Conservation (phyloP, 805 yeast species). For the Starmerella bombi region DNA sequence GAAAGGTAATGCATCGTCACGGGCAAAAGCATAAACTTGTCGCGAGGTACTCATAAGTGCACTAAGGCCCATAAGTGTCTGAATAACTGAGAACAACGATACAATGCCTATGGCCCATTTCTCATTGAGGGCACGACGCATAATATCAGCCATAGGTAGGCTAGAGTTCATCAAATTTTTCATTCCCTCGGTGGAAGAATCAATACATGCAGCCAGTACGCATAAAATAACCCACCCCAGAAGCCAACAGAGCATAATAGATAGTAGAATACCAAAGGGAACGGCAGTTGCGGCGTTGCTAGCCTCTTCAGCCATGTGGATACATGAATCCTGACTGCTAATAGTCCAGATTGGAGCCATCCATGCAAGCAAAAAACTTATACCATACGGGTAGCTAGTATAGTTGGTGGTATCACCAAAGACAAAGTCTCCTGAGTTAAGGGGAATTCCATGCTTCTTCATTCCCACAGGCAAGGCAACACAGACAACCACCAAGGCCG, state of each 20-base stretch:
- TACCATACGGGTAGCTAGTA: conserved; percentile 44
- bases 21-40: conserved; percentile 62
- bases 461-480: conserved; percentile 54
- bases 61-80: conserved; percentile 54
- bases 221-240: conserved; percentile 47
- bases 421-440: conserved; percentile 41
- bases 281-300: conserved; percentile 47
- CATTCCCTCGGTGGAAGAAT: conserved; percentile 30
- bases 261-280: conserved; percentile 50
- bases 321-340: conserved; percentile 59
- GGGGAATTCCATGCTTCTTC: conserved; percentile 21
- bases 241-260: conserved; percentile 44
- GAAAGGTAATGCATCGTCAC: conserved; percentile 64
- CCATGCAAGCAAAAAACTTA: conserved; percentile 42
- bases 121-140: conserved; percentile 48
- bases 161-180: conserved; percentile 39
- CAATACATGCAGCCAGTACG: conserved; percentile 39
- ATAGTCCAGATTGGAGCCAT: conserved; percentile 66
- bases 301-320: conserved; percentile 64
- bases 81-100: conserved; percentile 45
- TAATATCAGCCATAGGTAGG: conserved; percentile 52
- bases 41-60: conserved; percentile 51
- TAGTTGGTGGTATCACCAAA: conserved; percentile 43
- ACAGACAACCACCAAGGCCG: conserved; percentile 40
- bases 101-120: conserved; percentile 53